Percentiles rank a stretch among this genome's conserved stretches.
These are phyloP conservation scores for Rheum nobile DNA, from an alignment of 148 eudicot genomes.

Conservation along the genomic window DNA sequence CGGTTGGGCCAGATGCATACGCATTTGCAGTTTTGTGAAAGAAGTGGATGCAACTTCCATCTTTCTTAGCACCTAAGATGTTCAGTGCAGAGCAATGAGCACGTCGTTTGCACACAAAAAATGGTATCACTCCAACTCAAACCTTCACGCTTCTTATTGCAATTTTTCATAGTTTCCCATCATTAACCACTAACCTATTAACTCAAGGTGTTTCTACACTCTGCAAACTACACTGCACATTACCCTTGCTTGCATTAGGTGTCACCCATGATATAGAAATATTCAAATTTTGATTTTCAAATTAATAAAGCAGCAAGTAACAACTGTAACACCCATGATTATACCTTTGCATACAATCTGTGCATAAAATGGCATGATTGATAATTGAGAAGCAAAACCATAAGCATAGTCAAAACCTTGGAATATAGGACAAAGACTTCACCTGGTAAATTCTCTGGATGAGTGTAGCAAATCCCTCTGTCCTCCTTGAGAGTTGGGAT, in stretches of 20 bases:
- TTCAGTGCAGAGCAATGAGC: neutral
- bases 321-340: neutral
- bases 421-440: neutral
- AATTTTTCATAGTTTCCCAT: neutral
- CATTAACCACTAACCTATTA: neutral
- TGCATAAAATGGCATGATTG: neutral
- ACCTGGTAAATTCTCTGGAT: constrained; percentile 84
- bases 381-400: neutral
- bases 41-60: constrained; percentile 55
- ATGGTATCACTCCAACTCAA: neutral
- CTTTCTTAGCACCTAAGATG: constrained; percentile 52
- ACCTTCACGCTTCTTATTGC: neutral
- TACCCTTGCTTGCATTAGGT: neutral
- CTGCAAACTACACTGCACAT: neutral
- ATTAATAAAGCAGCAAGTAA: neutral
- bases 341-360: neutral
- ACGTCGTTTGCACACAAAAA: neutral
- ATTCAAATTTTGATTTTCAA: neutral
- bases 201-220: neutral
- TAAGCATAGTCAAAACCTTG: neutral
- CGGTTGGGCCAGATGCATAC: constrained; percentile 58
- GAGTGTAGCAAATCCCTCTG: constrained; percentile 73
- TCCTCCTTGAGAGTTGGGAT: constrained; percentile 54
- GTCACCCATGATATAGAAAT: neutral
- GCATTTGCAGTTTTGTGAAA: constrained; percentile 64